Conservation (phyloP, 768 basidiomycete species). For the Atractiella rhizophila region DNA sequence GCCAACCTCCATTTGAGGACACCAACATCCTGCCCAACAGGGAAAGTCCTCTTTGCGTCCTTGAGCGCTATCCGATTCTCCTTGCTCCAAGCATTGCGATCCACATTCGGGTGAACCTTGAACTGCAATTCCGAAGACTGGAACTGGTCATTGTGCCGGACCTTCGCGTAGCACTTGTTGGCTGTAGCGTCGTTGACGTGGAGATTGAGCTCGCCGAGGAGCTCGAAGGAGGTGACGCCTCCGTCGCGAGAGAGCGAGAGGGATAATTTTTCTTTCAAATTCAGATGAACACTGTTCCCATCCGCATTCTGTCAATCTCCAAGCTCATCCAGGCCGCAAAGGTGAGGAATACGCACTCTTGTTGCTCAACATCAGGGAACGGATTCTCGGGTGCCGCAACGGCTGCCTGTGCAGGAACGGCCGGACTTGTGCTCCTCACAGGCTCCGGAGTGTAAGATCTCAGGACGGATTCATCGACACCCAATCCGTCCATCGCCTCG, state of each 20-base stretch:
- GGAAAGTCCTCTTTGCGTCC: constrained; percentile 58
- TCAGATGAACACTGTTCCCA: constrained; percentile 46
- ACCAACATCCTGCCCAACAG: constrained; percentile 52
- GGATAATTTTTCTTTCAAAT: constrained; percentile 57
- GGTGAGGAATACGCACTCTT: constrained; percentile 33
- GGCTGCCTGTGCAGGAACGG: constrained; percentile 29
- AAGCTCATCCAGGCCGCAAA: neutral
- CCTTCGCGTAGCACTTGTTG: constrained; percentile 42
- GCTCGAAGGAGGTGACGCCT: constrained; percentile 63
- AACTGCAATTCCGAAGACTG: constrained; percentile 57
- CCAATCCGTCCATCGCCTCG: constrained; percentile 64
- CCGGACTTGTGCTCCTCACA: constrained; percentile 30
- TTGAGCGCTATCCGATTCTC: constrained; percentile 54
- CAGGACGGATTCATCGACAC: constrained; percentile 30
- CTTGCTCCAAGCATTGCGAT: constrained; percentile 46
- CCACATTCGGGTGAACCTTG: constrained; percentile 90
- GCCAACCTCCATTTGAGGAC: constrained; percentile 83
- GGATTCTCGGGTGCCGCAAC: constrained; percentile 19
- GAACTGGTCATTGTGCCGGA: constrained; percentile 30
- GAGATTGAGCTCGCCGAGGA: constrained; percentile 86
- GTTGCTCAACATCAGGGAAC: constrained; percentile 45
- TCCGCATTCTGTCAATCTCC: no score
- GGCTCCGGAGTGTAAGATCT: no score
- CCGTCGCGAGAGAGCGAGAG: constrained; percentile 68
- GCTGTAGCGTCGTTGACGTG: constrained; percentile 51